Evolutionary conservation across 371 early-diverging fungal genomes (phyloP).

Genomic region (Mucor piriformis): DNA sequence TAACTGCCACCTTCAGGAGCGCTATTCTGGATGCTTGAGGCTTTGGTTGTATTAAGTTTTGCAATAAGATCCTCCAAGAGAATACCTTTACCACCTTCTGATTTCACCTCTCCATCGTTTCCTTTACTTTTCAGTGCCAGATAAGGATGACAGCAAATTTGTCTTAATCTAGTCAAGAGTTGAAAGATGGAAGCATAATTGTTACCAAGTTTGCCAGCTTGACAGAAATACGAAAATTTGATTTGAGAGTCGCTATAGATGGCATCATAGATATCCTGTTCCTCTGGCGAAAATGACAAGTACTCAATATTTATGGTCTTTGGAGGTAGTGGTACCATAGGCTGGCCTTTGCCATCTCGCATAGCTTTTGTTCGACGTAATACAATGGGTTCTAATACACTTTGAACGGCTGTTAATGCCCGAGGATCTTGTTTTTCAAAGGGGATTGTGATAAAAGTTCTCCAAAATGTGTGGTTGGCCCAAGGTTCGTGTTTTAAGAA

Average conservation of each 20-base stretch:
- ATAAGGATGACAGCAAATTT: constrained; percentile 70
- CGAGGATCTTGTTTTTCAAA: constrained; percentile 59
- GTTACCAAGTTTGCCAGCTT: constrained; percentile 43
- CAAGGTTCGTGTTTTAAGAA: constrained; percentile 81
- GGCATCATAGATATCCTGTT: constrained; percentile 51
- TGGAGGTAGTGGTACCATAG: constrained; percentile 66
- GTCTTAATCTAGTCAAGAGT: constrained; percentile 59
- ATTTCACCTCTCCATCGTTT: constrained; percentile 12
- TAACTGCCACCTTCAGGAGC: constrained; percentile 16
- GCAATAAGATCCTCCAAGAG: constrained; percentile 52
- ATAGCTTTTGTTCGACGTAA: constrained; percentile 69
- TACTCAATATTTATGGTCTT: constrained; percentile 61
- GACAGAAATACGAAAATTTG: constrained; percentile 47
- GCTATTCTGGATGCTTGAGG: constrained; percentile 11
- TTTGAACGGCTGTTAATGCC: constrained; percentile 65
- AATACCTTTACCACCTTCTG: constrained; percentile 5
- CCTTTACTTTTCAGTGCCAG: constrained; percentile 41
- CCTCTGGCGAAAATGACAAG: constrained; percentile 53
- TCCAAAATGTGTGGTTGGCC: constrained; percentile 66
- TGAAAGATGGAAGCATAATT: constrained; percentile 59
- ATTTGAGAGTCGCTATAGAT: constrained; percentile 51
- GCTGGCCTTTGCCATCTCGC: constrained; percentile 56
- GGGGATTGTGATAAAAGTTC: constrained; percentile 65
- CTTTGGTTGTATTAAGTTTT: constrained; percentile 17
- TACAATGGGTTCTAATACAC: constrained; percentile 69